Percentiles rank a stretch among this genome's conserved stretches.
phyloP scores from a whole-genome alignment of 2,329 filamentous ascomycete species.

The Clarireedia monteithiana region DNA sequence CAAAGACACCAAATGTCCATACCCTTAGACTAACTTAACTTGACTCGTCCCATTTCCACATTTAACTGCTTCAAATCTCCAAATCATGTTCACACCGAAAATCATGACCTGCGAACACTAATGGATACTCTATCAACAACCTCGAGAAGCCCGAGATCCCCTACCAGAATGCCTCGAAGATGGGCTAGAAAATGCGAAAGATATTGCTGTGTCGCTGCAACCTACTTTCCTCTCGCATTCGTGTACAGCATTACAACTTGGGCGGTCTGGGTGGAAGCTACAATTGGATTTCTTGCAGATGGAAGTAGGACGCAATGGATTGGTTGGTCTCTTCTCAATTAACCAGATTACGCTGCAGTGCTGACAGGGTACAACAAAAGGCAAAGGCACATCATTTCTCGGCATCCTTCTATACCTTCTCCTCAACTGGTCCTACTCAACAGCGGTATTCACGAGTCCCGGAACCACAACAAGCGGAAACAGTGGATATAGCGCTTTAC shows the following conservation, averaged over 20 bases:
- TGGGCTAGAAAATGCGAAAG: constrained; percentile 71
- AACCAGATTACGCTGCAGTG: not conserved
- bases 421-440: constrained; percentile 83
- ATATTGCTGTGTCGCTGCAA: constrained; percentile 69
- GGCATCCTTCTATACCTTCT: constrained; percentile 67
- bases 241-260: constrained; percentile 88
- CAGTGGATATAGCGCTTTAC: constrained; percentile 71
- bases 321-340: constrained; percentile 36
- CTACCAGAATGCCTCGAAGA: constrained; percentile 42
- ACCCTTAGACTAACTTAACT: too few relatives aligned
- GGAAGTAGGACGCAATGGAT: constrained; percentile 42
- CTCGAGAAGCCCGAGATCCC: constrained; percentile 27
- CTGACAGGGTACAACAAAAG: constrained; percentile 31
- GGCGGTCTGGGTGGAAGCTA: constrained; percentile 82
- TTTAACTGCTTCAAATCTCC: not conserved
- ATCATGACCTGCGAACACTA: constrained; percentile 9
- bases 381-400: constrained; percentile 48
- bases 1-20: too few relatives aligned
- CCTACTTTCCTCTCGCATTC: constrained; percentile 81
- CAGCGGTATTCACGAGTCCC: constrained; percentile 86
- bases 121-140: constrained; percentile 21
- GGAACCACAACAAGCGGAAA: constrained; percentile 57
- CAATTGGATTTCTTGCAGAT: constrained; percentile 54
- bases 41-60: not conserved
- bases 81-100: not conserved